Evolutionary conservation across 768 basidiomycete genomes (phyloP), one percentile per base, ranked within the genome.

Genomic region (Rhizopogon rudus): DNA sequence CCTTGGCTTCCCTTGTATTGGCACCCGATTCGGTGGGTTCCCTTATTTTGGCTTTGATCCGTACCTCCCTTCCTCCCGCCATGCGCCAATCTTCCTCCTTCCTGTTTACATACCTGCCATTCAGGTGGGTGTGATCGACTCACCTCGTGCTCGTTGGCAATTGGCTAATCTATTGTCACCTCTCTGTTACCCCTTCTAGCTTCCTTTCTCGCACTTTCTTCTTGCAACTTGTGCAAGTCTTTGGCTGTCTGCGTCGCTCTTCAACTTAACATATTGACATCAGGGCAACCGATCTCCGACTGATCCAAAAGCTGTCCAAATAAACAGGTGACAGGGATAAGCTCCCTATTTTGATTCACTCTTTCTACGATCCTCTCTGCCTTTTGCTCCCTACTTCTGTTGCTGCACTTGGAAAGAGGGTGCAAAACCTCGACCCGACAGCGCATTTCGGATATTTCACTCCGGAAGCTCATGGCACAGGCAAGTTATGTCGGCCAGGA

Each of bases 391-490:
- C 46, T 49, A 37, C 48, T 20, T 37, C 33, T 49, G 46, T 20
- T 5, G 48, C 33, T 49, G 33, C 6, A 35, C 46, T 33, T 48
- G 17, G 46, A 35, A 48, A 13, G 31, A 20, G 46, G 31, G 46
- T 20, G 12, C 12, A 12, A 48, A 13, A 35, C 7, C 46, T 48
- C 13, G 31, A 48, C 31, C 20, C 10, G 10, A 33, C 17, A 48
- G 17, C 46, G 31, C 46, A 35, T 48, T 14, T 48, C 12, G 17
- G 33, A 31, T 31, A 17, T 20, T 48, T 17, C 31, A 20, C 31
- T 35, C 17, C 33, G 46, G 31, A 22, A 16, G 33, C 33, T 4
- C 40, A 71, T 73, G 71, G 52, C 66, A 16, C 60, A 66, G 53
- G 57, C 61, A 53, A 39, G 40, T 13, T 63, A 60, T 53, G 25